Base-by-base conservation (phyloP, 2,329 filamentous ascomycete species). In the Helotiales sp. region DNA sequence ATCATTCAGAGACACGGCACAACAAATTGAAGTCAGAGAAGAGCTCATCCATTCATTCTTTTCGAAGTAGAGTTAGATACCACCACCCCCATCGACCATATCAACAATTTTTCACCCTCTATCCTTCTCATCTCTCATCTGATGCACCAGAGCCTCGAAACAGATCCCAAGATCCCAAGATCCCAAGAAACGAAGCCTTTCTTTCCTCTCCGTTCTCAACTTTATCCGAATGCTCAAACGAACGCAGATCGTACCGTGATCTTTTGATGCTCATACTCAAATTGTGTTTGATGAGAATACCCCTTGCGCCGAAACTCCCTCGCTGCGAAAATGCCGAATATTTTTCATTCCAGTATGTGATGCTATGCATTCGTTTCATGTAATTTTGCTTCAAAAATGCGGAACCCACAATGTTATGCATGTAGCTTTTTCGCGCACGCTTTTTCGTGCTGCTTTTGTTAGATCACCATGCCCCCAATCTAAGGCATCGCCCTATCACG, bases 401-500 rank as follows among this genome's bases (percentile, higher is more conserved):
- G n/a, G n/a, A n/a, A n/a, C n/a, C n/a, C n/a, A n/a, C n/a, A n/a
- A n/a, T n/a, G n/a, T n/a, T n/a, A n/a, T n/a, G n/a, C n/a, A n/a
- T n/a, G n/a, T n/a, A n/a, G n/a, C n/a, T n/a, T n/a, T n/a, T n/a
- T n/a, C n/a, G n/a, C n/a, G n/a, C n/a, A n/a, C n/a, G n/a, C n/a
- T n/a, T n/a, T n/a, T n/a, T n/a, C n/a, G n/a, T n/a, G n/a, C n/a
- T n/a, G n/a, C n/a, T n/a, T n/a, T n/a, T n/a, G n/a, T n/a, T n/a
- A n/a, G n/a, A n/a, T n/a, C n/a, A n/a, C n/a, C n/a, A 38, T 17
- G n/a, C 36, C 17, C 2, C 17, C 8, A 40, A 15, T 19, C 34
- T n/a, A n/a, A n/a, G 10, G 19, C 34, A n/a, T 6, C 12, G 19
- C 25, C 42, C 42, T 52, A 22, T 47, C 57, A 2, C 62, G 60